Base-by-base conservation (phyloP, 768 basidiomycete species). In the Cubamyces sp. region DNA sequence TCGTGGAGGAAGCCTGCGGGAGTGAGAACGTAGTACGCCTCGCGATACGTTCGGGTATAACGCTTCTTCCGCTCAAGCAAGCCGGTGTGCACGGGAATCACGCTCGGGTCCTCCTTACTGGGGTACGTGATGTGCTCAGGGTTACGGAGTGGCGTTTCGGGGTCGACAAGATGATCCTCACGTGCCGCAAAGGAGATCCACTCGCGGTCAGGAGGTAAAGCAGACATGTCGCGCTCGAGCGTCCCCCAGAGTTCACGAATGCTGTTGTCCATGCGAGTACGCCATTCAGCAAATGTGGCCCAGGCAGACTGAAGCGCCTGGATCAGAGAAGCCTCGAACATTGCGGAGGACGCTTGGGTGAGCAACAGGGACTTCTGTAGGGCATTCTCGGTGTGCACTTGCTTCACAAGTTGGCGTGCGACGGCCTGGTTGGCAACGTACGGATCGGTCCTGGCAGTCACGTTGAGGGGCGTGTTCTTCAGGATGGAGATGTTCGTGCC, bases 361-460 rank as follows among this genome's bases (percentile, higher is more conserved):
- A 99, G 96, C 71, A 99, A 88, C 70, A 98, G 92, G 2, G 90
- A 92, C 74, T 98, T 99, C 77, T 99, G 96, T 15, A 99, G 86
- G 0, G 95, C 87, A 72, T 99, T 99, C 77, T 99, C 97, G 77
- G 97, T 96, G 76, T 94, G 87, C 47, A 98, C 92, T 77, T 98
- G 96, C 68, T 91, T 92, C 65, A 87, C 84, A 16, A 97, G 85
- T 73, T 97, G 94, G 54, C 84, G 87, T 19, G 81, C 74, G 40
- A 96, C 94, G 58, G 84, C 79, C 57, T 80, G 77, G 73, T 94
- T 93, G 60, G 84, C 80, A 50, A 92, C 90, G 72, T 79, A 96
- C 74, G 95, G 95, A 72, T 97, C 95, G 19, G 83, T 85, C 73
- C 86, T 91, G 61, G 88, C 81, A 0, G 85, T 85, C 15, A 99